Conservation (phyloP, 2,329 filamentous ascomycete genomes). For the Colletotrichum lentis region DNA sequence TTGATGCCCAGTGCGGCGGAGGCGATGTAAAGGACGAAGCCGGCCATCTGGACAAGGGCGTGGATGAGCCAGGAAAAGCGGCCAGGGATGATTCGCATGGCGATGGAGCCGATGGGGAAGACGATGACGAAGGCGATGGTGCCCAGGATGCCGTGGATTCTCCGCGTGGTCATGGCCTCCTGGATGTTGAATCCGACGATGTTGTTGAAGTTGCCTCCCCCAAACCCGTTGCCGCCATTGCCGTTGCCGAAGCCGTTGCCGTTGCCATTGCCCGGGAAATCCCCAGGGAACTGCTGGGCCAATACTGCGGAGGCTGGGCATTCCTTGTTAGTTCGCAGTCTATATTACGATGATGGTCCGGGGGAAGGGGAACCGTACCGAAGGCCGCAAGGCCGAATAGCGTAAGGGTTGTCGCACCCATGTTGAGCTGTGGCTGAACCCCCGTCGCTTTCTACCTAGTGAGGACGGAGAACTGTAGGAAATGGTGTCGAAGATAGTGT, state of each 20-base stretch:
- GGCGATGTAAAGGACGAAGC: slow-evolving; percentile 49
- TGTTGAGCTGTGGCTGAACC: neutral
- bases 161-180: slow-evolving; percentile 45
- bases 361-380: neutral
- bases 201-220: slow-evolving; percentile 31
- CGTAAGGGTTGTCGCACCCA: slow-evolving; percentile 18
- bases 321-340: neutral
- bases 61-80: slow-evolving; percentile 51
- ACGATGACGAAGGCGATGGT: slow-evolving; percentile 52
- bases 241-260: slow-evolving; percentile 26
- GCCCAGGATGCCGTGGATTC: slow-evolving; percentile 53
- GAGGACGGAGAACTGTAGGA: no score
- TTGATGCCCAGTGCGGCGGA: slow-evolving; percentile 55
- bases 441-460: no score
- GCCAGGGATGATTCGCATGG: slow-evolving; percentile 52
- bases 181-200: slow-evolving; percentile 43
- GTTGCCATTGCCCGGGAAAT: slow-evolving; percentile 27
- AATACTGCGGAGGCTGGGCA: slow-evolving; percentile 8
- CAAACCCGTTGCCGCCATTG: slow-evolving; percentile 29
- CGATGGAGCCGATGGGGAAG: slow-evolving; percentile 55
- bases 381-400: slow-evolving; percentile 22
- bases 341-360: no score
- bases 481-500: neutral
- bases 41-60: slow-evolving; percentile 50
- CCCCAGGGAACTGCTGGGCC: slow-evolving; percentile 31